Conservation (phyloP, 257 asterid genomes). For the Linderniella brevidens region DNA sequence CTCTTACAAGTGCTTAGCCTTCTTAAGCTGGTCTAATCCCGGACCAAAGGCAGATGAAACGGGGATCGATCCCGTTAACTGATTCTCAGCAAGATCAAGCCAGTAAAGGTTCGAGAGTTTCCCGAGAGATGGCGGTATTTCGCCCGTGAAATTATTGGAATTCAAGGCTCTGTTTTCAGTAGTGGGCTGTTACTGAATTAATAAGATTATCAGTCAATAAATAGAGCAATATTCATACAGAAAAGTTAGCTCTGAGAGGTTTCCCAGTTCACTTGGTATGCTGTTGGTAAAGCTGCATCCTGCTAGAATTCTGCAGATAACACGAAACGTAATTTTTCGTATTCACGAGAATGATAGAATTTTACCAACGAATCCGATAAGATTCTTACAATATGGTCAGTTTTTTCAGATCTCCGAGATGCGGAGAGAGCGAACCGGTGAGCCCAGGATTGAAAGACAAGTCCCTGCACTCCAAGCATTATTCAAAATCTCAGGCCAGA, state of each 20-base stretch:
- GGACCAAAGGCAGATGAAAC: slow-evolving; percentile 48
- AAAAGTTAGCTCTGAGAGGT: slow-evolving; percentile 64
- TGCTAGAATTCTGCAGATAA: slow-evolving; percentile 61
- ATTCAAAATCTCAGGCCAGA: slow-evolving; percentile 9
- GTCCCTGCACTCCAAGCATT: slow-evolving; percentile 38
- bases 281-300: slow-evolving; percentile 76
- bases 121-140: slow-evolving; percentile 74
- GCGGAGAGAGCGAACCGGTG: slow-evolving; percentile 65
- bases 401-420: slow-evolving; percentile 65
- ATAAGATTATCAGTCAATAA: background rate
- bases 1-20: slow-evolving; percentile 89
- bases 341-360: background rate
- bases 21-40: slow-evolving; percentile 74
- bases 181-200: slow-evolving; percentile 6
- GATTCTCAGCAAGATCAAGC: slow-evolving; percentile 86
- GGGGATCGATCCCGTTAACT: slow-evolving; percentile 66
- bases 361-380: background rate
- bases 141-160: slow-evolving; percentile 78
- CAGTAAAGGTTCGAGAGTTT: slow-evolving; percentile 73
- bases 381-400: slow-evolving; percentile 54
- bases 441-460: slow-evolving; percentile 79
- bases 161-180: slow-evolving; percentile 57
- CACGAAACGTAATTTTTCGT: slow-evolving; percentile 1
- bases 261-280: slow-evolving; percentile 75
- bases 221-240: slow-evolving; percentile 31